Evolutionary conservation across 768 basidiomycete genomes (phyloP), one percentile per base, ranked within the genome.

Genomic region (Boletus rubroflammeus): DNA sequence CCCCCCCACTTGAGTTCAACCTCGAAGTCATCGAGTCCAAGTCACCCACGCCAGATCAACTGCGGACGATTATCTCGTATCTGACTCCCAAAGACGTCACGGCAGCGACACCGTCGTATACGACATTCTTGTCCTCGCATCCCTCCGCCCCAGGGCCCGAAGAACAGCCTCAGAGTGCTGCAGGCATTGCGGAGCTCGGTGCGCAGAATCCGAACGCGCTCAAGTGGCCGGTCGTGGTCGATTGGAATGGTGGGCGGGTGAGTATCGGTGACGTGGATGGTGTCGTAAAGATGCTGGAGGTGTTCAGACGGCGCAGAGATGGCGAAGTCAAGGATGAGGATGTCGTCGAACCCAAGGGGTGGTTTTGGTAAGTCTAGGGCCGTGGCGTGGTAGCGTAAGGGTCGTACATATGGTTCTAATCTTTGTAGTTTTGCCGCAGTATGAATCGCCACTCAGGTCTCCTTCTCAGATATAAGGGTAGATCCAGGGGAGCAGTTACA

Each of bases 221-320:
- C 59, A 88, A 83, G 55, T 91, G 87, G 88, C 89, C 89, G 0
- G 78, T 91, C 43, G 86, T 91, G 0, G 89, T 91, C 2, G 83
- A 91, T 60, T 91, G 89, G 89, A 70, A 75, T 15, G 78, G 75
- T 23, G 89, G 89, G 1, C 76, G 76, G 39, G 86, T 82, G 10
- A 78, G 78, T 19, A 70, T 90, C 0, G 89, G 89, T 0, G 82
- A 86, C 55, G 73, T 84, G 17, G 85, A 88, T 6, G 83, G 84
- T 19, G 89, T 89, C n/a, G 80, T 78, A 50, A 63, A 65, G 2
- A 85, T 91, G 15, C 62, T 91, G 64, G 89, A 91, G 58, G 74
- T 70, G 26, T 57, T 91, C 51, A 73, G 88, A 62, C 81, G 81
- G 71, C 78, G 74, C 53, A 73, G 88, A 51, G 89, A 90, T 57